phyloP scores from a whole-genome alignment of 2,329 filamentous ascomycete genomes.

The Alternaria gansuensis region DNA sequence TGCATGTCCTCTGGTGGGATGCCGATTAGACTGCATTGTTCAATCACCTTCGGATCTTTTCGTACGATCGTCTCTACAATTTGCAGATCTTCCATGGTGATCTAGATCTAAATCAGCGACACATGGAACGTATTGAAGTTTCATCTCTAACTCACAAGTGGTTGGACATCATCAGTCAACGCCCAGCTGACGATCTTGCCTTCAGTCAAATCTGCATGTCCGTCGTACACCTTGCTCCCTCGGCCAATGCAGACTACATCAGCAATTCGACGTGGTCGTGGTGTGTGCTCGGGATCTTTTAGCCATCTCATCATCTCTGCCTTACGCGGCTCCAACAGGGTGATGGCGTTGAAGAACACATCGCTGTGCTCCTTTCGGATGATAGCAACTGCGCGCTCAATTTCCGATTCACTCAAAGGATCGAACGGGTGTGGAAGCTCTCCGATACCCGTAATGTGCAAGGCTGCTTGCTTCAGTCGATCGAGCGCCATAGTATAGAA shows the following conservation, averaged over 20 bases:
- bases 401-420: slow-evolving; percentile 76
- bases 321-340: slow-evolving; percentile 85
- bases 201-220: slow-evolving; percentile 75
- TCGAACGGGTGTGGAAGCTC: slow-evolving; percentile 76
- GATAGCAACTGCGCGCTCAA: slow-evolving; percentile 73
- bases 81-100: slow-evolving; percentile 90
- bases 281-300: slow-evolving; percentile 66
- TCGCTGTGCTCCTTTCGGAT: slow-evolving; percentile 74
- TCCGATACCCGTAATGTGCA: slow-evolving; percentile 66
- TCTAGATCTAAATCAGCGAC: slow-evolving; percentile 57
- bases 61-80: slow-evolving; percentile 79
- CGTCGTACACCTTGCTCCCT: slow-evolving; percentile 83
- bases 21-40: slow-evolving; percentile 85
- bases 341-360: slow-evolving; percentile 86
- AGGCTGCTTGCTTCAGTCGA: slow-evolving; percentile 69
- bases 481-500: slow-evolving; percentile 65
- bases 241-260: slow-evolving; percentile 84
- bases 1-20: slow-evolving; percentile 86
- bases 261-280: slow-evolving; percentile 74
- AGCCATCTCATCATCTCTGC: slow-evolving; percentile 84
- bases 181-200: slow-evolving; percentile 77
- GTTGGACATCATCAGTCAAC: slow-evolving; percentile 78
- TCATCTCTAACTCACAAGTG: slow-evolving; percentile 65
- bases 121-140: not conserved
- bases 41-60: slow-evolving; percentile 84